Evolutionary conservation across 345 rosid genomes (phyloP).

Genomic region (Syzygium aromaticum): DNA sequence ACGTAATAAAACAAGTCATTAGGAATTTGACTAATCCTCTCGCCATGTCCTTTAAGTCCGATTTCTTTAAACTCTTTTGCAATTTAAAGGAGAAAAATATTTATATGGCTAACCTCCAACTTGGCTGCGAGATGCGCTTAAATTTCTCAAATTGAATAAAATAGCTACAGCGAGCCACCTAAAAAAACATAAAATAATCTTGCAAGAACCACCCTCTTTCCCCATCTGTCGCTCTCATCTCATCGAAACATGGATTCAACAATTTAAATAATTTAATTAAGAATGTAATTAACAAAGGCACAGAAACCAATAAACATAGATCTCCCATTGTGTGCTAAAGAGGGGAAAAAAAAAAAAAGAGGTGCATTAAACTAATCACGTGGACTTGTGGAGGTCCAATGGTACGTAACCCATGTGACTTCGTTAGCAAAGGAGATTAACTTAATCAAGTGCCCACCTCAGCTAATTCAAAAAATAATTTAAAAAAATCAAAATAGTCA

Average conservation of each 20-base stretch:
- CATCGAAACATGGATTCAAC: background rate
- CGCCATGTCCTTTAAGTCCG: background rate
- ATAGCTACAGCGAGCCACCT: background rate
- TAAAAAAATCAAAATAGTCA: background rate
- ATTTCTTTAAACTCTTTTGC: background rate
- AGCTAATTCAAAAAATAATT: background rate
- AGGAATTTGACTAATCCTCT: background rate
- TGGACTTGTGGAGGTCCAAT: conserved; percentile 31
- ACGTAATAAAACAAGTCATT: background rate
- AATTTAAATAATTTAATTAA: conserved; percentile 3
- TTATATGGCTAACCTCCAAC: background rate
- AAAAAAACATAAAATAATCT: background rate
- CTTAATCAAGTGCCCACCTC: background rate
- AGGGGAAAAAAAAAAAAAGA: background rate
- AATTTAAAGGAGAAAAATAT: background rate
- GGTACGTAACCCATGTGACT: conserved; percentile 48
- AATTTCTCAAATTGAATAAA: background rate
- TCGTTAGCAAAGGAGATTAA: conserved; percentile 13
- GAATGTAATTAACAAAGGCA: conserved; percentile 1
- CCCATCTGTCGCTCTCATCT: background rate
- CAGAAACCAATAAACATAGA: background rate
- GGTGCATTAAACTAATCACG: conserved; percentile 8
- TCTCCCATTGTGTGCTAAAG: conserved; percentile 4
- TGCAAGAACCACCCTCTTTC: background rate
- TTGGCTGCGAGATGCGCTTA: background rate